Base-by-base conservation (phyloP, 2,329 filamentous ascomycete species). In the Aureobasidium sp. region DNA sequence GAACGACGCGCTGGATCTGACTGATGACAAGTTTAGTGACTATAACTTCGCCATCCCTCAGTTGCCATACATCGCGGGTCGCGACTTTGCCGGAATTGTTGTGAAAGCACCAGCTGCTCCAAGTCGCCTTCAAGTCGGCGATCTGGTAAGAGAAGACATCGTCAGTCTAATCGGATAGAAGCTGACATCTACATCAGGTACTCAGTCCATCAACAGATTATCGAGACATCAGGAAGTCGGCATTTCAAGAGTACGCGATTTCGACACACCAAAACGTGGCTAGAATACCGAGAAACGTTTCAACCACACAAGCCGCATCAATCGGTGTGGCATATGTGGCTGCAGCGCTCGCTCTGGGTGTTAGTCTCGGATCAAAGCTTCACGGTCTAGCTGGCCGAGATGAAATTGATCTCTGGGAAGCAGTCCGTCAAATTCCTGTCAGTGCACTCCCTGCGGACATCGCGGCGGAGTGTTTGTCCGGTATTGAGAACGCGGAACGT, bases 121-220 rank as follows among this genome's bases (percentile, higher is more conserved):
- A 25, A 79, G 78, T 2, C 79, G 85, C 53, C 75, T 89, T 27
- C 77, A 77, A 57, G 70, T 76, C 9, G 83, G 85, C 32, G 85
- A 88, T 65, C 75, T 79, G 57, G 80, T 81, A 68, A 62, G 53
- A 9, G 5, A 2, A 10, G 5, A 10, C 16, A 8, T 29, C 8
- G 11, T 44, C 41, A 25, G 21, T 11, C 15, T 3, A 6, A 27
- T 9, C 21, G n/a, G 6, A 10, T 2, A 9, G 4, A 21, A 25
- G 29, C 47, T 50, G 21, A 50, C 16, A 36, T 5, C 27, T 3
- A n/a, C 13, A 13, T n/a, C 41, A 57, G 37, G 76, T 78, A 10
- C 79, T 88, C 37, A 83, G 83, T n/a, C 85, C 88, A 15, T 89
- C 86, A 0, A 90, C 87, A 34, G 87, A 90, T 73, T 90, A 90